Percentiles rank a stretch among this genome's conserved stretches.
These are phyloP conservation scores for Thermothelomyces thermophilus DNA, from an alignment of 2,329 filamentous ascomycete genomes.

Conservation along the genomic window DNA sequence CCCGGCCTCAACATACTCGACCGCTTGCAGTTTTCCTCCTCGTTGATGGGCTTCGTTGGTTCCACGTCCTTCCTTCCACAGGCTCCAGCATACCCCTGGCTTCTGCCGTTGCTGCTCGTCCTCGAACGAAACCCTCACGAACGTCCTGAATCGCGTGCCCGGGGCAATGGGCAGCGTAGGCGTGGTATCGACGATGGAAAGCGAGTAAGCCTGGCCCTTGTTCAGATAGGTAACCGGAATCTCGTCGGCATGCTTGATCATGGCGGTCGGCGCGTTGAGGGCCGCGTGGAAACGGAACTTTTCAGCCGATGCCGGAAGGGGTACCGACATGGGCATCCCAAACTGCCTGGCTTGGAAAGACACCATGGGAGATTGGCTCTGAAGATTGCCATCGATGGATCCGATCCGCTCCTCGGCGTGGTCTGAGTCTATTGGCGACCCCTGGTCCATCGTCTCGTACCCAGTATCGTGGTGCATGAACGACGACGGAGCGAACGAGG, in stretches of 20 bases:
- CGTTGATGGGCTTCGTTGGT: conserved; percentile 91
- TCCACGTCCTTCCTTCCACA: conserved; percentile 95
- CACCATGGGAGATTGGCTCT: conserved; percentile 54
- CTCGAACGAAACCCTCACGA: conserved; percentile 92
- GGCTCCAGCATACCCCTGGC: conserved; percentile 62
- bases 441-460: conserved; percentile 73
- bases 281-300: conserved; percentile 87
- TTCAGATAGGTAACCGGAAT: conserved; percentile 98
- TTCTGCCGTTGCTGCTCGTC: conserved; percentile 87
- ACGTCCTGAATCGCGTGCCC: conserved; percentile 75
- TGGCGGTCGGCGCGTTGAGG: conserved; percentile 88
- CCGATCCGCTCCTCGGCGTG: conserved; percentile 45
- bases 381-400: conserved; percentile 55
- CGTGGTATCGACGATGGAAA: conserved; percentile 74
- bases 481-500: conserved; percentile 66
- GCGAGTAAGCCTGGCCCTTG: conserved; percentile 89
- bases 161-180: conserved; percentile 52
- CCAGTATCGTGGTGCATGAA: conserved; percentile 76
- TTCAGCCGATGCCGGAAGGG: conserved; percentile 50
- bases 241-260: conserved; percentile 84
- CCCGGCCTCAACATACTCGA: conserved; percentile 76
- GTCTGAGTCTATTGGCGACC: conserved; percentile 57
- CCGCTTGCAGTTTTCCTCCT: conserved; percentile 85
- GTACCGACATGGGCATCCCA: conserved; percentile 39
- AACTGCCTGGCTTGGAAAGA: conserved; percentile 47